Evolutionary conservation across 2,329 filamentous ascomycete genomes (phyloP), one percentile per base, ranked within the genome.

Genomic region (Keithomyces neogunnii): DNA sequence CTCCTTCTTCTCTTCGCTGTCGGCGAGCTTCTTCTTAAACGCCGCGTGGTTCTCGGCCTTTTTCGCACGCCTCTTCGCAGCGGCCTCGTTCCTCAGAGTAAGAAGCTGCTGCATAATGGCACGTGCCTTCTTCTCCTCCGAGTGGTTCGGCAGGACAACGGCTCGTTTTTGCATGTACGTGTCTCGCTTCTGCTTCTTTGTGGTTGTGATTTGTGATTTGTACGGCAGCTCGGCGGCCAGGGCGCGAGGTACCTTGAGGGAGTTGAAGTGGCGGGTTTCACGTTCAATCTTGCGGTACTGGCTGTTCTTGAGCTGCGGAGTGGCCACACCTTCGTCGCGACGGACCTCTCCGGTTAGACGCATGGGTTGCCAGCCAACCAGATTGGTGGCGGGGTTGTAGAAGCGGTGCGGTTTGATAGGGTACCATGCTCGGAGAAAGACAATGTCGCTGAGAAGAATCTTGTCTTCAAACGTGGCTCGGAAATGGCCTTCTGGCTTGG

Each of bases 401-500:
- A 96, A 99, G 53, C 91, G 85, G 69, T 90, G 90, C 2, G 93
- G 93, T 63, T 90, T 90, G 69, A 99, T 85, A 8, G 93, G 89
- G 69, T 95, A 97, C 95, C 95, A 99, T 2, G 93, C 92, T 47
- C 93, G 82, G 39, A 99, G 73, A 75, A 99, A 97, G 55, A 97
- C 88, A 59, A 99, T 95, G 66, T 99, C 93, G 68, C 85, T 89
- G 80, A 96, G 90, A 48, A 99, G 78, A 55, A 99, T 89, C 74
- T 97, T 99, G 78, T 99, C 93, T 69, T 99, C 93, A 60, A 99
- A 99, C 0, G 93, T 97, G 29, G 93, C 93, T 62, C 95, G 84
- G 81, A 95, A 97, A 70, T 92, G 86, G 47, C 93, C 93, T 58
- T 99, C 93, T 1, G 93, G 92, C 62, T 96, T 95, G 66, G 84